phyloP scores from a whole-genome alignment of 2,329 filamentous ascomycete species.

The Neofusicoccum kwambonambiense region DNA sequence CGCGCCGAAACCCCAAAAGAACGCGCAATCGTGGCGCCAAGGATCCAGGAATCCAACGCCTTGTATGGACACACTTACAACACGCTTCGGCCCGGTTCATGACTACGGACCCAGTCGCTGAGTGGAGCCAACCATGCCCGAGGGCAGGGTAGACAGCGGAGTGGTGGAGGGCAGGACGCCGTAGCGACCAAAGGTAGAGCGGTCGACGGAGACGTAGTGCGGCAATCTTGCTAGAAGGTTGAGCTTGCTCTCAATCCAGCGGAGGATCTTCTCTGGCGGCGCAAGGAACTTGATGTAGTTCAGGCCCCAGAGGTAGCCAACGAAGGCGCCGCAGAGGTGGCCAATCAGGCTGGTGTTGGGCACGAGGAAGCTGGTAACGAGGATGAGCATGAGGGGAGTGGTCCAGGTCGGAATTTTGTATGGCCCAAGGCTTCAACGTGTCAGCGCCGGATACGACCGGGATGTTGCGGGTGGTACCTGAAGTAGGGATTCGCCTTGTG shows the following conservation, averaged over 20 bases:
- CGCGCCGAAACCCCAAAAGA: background rate
- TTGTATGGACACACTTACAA: background rate
- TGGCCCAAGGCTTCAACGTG: constrained; percentile 49
- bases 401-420: constrained; percentile 88
- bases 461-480: constrained; percentile 45
- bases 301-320: constrained; percentile 83
- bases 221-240: constrained; percentile 81
- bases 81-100: background rate
- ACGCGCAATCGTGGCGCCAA: background rate
- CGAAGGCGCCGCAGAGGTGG: constrained; percentile 76
- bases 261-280: constrained; percentile 81
- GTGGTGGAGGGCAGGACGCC: constrained; percentile 68
- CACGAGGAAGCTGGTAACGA: constrained; percentile 73
- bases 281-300: constrained; percentile 88
- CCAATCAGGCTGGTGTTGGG: constrained; percentile 82
- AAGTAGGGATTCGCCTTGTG: constrained; percentile 80
- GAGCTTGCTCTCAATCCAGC: constrained; percentile 85
- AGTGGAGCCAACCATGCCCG: background rate
- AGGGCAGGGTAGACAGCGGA: background rate
- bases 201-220: constrained; percentile 91
- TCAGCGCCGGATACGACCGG: constrained; percentile 27
- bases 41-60: background rate
- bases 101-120: constrained; percentile 9
- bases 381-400: constrained; percentile 73
- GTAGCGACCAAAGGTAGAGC: constrained; percentile 92